These are phyloP conservation scores for Amanita molliuscula DNA, from an alignment of 768 basidiomycete species.

Conservation along the genomic window DNA sequence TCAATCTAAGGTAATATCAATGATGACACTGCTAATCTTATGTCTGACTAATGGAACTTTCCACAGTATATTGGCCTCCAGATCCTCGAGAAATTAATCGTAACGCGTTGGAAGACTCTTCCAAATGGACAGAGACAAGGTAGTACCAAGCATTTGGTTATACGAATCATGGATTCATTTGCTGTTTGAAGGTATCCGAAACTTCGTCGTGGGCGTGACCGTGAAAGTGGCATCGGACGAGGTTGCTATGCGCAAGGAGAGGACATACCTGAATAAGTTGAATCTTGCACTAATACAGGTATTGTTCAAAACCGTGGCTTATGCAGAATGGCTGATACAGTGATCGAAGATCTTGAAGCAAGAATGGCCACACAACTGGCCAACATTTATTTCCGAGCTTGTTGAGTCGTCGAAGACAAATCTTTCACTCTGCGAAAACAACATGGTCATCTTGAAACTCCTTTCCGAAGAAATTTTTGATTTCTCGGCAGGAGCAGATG, in stretches of 20 bases:
- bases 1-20: slow-evolving; percentile 63
- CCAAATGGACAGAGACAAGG: slow-evolving; percentile 92
- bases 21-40: slow-evolving; percentile 1
- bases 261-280: slow-evolving; percentile 91
- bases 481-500: slow-evolving; percentile 97
- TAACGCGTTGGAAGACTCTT: slow-evolving; percentile 90
- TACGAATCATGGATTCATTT: background rate
- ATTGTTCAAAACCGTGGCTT: slow-evolving; percentile 6
- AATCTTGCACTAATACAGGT: slow-evolving; percentile 95
- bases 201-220: slow-evolving; percentile 89
- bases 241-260: slow-evolving; percentile 78
- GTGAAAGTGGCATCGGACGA: slow-evolving; percentile 94
- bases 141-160: slow-evolving; percentile 15
- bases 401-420: slow-evolving; percentile 97
- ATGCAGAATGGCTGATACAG: background rate
- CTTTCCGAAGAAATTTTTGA: slow-evolving; percentile 99
- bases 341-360: slow-evolving; percentile 89
- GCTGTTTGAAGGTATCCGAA: slow-evolving; percentile 66
- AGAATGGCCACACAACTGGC: slow-evolving; percentile 99
- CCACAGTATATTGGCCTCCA: slow-evolving; percentile 89
- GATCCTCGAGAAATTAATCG: slow-evolving; percentile 92
- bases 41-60: slow-evolving; percentile 10
- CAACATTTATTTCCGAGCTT: slow-evolving; percentile 92
- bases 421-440: slow-evolving; percentile 96
- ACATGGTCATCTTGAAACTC: slow-evolving; percentile 96